A percentile compares a stretch with the other conserved stretches of the same genome.
phyloP scores from a whole-genome alignment of 495 filamentous ascomycete species.

The Penicillium salamii region DNA sequence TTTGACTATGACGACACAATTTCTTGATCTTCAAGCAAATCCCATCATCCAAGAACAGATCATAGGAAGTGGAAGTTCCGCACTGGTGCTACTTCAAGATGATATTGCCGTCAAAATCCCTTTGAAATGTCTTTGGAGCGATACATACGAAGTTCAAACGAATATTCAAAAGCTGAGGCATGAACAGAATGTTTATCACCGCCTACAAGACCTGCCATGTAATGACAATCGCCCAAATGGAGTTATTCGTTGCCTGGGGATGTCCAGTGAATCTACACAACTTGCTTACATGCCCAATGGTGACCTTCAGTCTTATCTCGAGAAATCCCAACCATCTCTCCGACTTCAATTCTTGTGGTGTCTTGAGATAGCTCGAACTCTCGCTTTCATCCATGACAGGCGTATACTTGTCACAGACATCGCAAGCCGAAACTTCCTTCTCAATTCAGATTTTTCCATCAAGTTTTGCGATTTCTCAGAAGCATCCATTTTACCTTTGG shows the following conservation, averaged over 20 bases:
- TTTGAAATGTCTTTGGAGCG: conserved; percentile 9
- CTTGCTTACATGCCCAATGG: conserved; percentile 20
- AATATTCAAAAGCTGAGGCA: conserved; percentile 15
- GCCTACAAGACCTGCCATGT: conserved; percentile 1
- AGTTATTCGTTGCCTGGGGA: conserved; percentile 12
- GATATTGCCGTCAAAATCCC: conserved; percentile 8
- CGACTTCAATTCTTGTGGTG: conserved; percentile 23
- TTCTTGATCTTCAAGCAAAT: background rate
- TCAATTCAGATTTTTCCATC: conserved; percentile 19
- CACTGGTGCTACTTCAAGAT: background rate
- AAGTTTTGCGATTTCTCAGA: conserved; percentile 28
- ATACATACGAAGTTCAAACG: conserved; percentile 13
- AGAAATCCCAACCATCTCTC: conserved; percentile 9
- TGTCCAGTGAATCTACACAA: conserved; percentile 8
- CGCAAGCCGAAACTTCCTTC: conserved; percentile 25
- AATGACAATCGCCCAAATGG: conserved; percentile 6
- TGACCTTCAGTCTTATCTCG: conserved; percentile 17
- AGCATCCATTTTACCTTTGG: conserved; percentile 13
- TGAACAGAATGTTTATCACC: conserved; percentile 22
- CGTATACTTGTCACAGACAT: conserved; percentile 27
- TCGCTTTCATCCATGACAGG: conserved; percentile 19
- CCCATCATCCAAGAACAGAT: background rate
- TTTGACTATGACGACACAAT: background rate
- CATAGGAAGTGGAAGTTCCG: background rate
- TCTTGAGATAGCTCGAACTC: conserved; percentile 17